Percentiles rank a stretch among this genome's conserved stretches.
These are phyloP conservation scores for Stephania japonica DNA, from an alignment of 164 flowering plant species.

Conservation along the genomic window DNA sequence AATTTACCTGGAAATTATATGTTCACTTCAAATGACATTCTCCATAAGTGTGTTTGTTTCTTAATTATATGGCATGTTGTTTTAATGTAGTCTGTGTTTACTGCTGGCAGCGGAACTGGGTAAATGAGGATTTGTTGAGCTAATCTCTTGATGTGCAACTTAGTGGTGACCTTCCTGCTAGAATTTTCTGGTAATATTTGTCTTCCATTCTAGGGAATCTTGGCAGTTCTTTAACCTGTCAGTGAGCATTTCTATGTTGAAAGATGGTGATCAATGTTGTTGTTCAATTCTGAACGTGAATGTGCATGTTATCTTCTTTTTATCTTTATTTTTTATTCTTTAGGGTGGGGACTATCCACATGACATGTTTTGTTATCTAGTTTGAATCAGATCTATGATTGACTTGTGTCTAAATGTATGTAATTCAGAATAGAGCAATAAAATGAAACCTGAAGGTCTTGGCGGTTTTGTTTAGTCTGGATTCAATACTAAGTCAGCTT, in stretches of 20 bases:
- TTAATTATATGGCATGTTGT: conserved; percentile 20
- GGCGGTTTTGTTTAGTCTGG: conserved; percentile 18
- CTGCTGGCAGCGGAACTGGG: conserved; percentile 84
- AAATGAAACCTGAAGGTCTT: conserved; percentile 17
- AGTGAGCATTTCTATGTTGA: background rate
- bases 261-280: background rate
- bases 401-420: conserved; percentile 3
- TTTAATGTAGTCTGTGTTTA: conserved; percentile 71
- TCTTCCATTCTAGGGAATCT: conserved; percentile 38
- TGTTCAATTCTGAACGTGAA: background rate
- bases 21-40: conserved; percentile 20
- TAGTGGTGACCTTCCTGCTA: conserved; percentile 59
- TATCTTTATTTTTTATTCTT: too few species aligned
- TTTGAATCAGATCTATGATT: background rate
- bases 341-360: background rate
- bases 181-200: conserved; percentile 69
- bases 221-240: background rate
- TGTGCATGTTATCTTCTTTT: too few species aligned
- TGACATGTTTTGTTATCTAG: conserved; percentile 1
- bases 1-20: conserved; percentile 7
- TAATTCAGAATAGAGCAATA: conserved; percentile 3
- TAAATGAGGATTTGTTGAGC: conserved; percentile 78
- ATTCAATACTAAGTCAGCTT: conserved; percentile 46
- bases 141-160: conserved; percentile 62
- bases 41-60: conserved; percentile 13